A percentile compares a stretch with the other conserved stretches of the same genome.
These are phyloP conservation scores for Tuber indicum DNA, from an alignment of 495 filamentous ascomycete species.

Conservation along the genomic window DNA sequence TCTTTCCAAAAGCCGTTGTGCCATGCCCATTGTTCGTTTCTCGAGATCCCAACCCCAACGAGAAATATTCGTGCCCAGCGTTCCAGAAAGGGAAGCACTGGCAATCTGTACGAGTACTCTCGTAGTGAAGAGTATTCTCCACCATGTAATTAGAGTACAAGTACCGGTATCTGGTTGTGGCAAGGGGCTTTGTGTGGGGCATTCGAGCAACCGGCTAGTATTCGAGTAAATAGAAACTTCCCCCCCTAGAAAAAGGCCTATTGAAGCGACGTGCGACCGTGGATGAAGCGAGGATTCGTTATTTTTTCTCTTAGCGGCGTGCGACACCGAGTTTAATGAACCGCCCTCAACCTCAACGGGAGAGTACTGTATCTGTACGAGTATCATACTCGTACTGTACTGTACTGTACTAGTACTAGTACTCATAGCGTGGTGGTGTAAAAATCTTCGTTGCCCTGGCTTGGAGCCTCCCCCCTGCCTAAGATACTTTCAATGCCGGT, in stretches of 20 bases:
- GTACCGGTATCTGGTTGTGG: background rate
- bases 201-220: background rate
- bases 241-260: background rate
- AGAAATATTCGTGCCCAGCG: background rate
- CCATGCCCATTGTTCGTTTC: background rate
- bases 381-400: background rate
- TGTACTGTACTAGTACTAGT: too few relatives aligned
- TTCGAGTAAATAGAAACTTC: background rate
- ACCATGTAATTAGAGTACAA: background rate
- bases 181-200: background rate
- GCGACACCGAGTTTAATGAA: background rate
- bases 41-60: background rate
- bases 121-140: background rate
- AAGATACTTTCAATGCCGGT: background rate
- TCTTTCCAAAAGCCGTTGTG: conserved; percentile 4
- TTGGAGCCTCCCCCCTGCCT: background rate
- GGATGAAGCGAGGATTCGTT: background rate
- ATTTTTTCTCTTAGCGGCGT: background rate
- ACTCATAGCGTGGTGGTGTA: too few relatives aligned
- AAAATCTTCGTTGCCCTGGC: background rate
- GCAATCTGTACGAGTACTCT: background rate
- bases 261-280: background rate
- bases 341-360: background rate
- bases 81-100: background rate
- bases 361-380: background rate